Evolutionary conservation across 345 rosid species (phyloP).

Genomic region (Murraya paniculata): DNA sequence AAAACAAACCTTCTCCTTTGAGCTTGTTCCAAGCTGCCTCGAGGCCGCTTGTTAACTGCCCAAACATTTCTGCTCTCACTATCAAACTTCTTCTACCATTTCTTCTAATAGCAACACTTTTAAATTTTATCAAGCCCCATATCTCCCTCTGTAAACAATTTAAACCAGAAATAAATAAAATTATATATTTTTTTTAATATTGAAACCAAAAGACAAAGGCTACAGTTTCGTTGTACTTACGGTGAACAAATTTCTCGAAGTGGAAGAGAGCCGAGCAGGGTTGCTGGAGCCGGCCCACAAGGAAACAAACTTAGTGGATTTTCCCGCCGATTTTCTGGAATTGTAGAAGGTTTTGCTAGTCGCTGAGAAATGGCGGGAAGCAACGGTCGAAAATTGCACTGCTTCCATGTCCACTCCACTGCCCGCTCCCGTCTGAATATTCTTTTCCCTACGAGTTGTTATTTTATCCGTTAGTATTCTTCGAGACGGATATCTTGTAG

Average conservation of each 20-base stretch:
- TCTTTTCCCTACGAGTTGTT: background rate
- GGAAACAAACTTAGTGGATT: conserved; percentile 28
- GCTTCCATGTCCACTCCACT: conserved; percentile 46
- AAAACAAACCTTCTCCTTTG: conserved; percentile 81
- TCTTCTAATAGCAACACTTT: conserved; percentile 37
- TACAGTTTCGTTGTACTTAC: conserved; percentile 34
- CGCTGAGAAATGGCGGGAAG: conserved; percentile 46
- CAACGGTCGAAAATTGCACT: conserved; percentile 37
- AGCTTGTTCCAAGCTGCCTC: conserved; percentile 98
- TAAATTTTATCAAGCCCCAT: conserved; percentile 67
- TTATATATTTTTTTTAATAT: background rate
- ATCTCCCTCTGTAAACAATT: conserved; percentile 46
- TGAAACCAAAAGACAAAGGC: background rate
- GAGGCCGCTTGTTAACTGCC: conserved; percentile 87
- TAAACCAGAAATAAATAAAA: background rate
- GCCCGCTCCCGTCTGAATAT: background rate
- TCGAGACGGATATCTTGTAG: conserved; percentile 16
- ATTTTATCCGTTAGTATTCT: conserved; percentile 5
- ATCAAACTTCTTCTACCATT: conserved; percentile 42
- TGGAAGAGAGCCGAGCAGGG: conserved; percentile 48
- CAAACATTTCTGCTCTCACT: conserved; percentile 94
- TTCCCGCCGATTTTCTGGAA: conserved; percentile 24
- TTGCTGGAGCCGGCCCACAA: conserved; percentile 42
- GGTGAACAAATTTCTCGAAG: conserved; percentile 51
- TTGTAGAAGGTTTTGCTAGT: conserved; percentile 17